These are phyloP conservation scores for Saccharomycopsis guyanensis DNA, from an alignment of 805 yeast genomes.

Conservation along the genomic window DNA sequence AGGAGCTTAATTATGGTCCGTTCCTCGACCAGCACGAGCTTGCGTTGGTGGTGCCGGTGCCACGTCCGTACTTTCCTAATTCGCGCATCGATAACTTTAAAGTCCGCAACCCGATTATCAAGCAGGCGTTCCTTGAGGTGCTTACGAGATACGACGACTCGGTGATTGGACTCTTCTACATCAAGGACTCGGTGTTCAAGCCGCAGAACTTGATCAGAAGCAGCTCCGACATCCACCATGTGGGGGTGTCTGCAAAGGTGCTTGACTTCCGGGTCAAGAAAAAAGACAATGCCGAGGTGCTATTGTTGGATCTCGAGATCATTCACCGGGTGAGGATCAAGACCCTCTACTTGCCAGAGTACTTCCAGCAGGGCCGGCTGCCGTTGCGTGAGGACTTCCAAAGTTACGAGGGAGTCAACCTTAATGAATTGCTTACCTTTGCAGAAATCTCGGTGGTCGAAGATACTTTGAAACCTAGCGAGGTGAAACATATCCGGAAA, in stretches of 20 bases:
- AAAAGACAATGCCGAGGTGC: constrained; percentile 2
- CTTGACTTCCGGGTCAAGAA: constrained; percentile 1
- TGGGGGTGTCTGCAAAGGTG: constrained; percentile 16
- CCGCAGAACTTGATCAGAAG: constrained; percentile 6
- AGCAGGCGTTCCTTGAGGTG: constrained; percentile 17
- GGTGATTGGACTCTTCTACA: constrained; percentile 12
- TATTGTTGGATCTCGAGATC: constrained; percentile 11
- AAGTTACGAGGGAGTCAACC: constrained; percentile 9
- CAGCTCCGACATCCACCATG: constrained; percentile 9
- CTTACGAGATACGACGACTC: constrained; percentile 1
- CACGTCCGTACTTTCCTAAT: constrained; percentile 15
- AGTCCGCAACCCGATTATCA: constrained; percentile 15
- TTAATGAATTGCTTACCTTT: constrained; percentile 15
- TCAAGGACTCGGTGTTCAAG: constrained; percentile 8
- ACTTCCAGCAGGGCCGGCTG: not conserved
- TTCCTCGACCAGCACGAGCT: constrained; percentile 1
- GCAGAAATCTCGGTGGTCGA: constrained; percentile 2
- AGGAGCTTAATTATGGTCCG: not conserved
- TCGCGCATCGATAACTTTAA: constrained; percentile 8
- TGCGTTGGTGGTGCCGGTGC: constrained; percentile 10
- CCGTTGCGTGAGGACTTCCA: constrained; percentile 2
- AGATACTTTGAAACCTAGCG: not conserved
- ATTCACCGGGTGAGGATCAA: constrained; percentile 5
- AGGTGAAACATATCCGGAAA: not conserved
- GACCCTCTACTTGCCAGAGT: constrained; percentile 6